Percentiles rank a stretch among this genome's conserved stretches.
phyloP scores from a whole-genome alignment of 176 grass and related monocot species.

The Puccinellia tenuiflora region DNA sequence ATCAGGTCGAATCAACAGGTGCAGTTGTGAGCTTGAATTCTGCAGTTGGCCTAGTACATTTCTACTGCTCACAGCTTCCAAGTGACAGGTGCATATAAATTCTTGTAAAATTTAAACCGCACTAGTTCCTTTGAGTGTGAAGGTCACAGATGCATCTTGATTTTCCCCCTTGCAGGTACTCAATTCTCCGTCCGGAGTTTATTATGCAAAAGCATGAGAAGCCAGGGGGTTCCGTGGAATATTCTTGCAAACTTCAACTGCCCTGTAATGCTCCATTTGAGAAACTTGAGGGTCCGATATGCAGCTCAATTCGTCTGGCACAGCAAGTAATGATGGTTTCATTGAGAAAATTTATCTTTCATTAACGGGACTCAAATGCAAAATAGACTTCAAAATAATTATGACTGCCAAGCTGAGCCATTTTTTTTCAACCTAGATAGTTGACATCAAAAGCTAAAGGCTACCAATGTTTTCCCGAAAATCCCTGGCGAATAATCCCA shows the following conservation, averaged over 20 bases:
- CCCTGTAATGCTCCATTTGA: slow-evolving; percentile 99
- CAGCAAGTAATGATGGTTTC: slow-evolving; percentile 69
- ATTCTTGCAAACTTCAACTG: slow-evolving; percentile 94
- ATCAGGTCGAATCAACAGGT: slow-evolving; percentile 94
- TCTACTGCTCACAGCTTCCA: slow-evolving; percentile 96
- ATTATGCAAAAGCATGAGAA: slow-evolving; percentile 86
- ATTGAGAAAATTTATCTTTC: not conserved
- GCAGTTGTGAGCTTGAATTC: slow-evolving; percentile 99
- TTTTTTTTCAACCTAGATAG: not conserved
- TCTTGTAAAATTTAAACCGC: slow-evolving; percentile 7
- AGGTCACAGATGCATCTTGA: not conserved
- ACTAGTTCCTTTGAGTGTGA: not conserved
- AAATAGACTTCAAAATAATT: not conserved
- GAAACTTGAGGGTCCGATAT: slow-evolving; percentile 87
- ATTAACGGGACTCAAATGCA: not conserved
- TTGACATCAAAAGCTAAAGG: not conserved
- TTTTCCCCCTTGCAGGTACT: slow-evolving; percentile 54
- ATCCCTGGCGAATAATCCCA: not conserved
- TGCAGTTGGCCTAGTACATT: slow-evolving; percentile 89
- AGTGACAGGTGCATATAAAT: slow-evolving; percentile 73
- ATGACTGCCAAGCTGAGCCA: not conserved
- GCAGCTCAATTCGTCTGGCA: slow-evolving; percentile 83
- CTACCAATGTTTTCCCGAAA: not conserved
- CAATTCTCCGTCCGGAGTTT: slow-evolving; percentile 93
- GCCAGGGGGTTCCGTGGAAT: slow-evolving; percentile 59